Evolutionary conservation across 2,329 filamentous ascomycete species (phyloP), one percentile per base, ranked within the genome.

Genomic region (Sporothrix inflata): DNA sequence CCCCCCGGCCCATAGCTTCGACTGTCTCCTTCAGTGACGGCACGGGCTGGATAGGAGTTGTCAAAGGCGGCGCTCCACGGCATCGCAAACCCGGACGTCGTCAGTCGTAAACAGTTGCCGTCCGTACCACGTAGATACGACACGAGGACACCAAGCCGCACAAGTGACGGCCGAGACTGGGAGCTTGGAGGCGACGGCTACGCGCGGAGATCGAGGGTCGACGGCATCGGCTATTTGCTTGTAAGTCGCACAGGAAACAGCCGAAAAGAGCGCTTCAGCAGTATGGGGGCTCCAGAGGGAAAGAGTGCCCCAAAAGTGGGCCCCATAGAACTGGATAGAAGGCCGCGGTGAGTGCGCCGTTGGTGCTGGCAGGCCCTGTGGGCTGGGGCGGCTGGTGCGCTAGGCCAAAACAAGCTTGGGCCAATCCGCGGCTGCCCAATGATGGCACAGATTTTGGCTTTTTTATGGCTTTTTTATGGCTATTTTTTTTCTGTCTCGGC

Each of bases 281-380:
- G 38, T n/a, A n/a, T n/a, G n/a, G n/a, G n/a, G n/a, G n/a, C n/a
- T n/a, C n/a, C n/a, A n/a, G 12, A 57, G 55, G 38, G 55, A 60
- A 38, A 60, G 30, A 27, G 61, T 30, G 21, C 14, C 21, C 49
- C 38, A 66, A 66, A 67, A 67, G 65, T 63, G 42, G 60, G 19
- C 53, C 66, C 73, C 72, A 69, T 70, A 74, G 73, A 74, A 74
- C 30, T 71, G 67, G 40, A 73, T 74, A 66, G 73, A 74, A 74
- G 70, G 27, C 69, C 66, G 30, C 69, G 40, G 38, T 55, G 69
- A 57, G 69, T 42, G 69, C 63, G 51, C 47, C 63, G 57, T 55
- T 71, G 24, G 45, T 63, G 65, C 65, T 53, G 55, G n/a, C 30
- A 49, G 45, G 27, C 45, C 63, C 63, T 66, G 63, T 67, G 65